Percentiles rank a stretch among this genome's conserved stretches.
phyloP scores from a whole-genome alignment of 768 basidiomycete species.

The Boletellus ananas region DNA sequence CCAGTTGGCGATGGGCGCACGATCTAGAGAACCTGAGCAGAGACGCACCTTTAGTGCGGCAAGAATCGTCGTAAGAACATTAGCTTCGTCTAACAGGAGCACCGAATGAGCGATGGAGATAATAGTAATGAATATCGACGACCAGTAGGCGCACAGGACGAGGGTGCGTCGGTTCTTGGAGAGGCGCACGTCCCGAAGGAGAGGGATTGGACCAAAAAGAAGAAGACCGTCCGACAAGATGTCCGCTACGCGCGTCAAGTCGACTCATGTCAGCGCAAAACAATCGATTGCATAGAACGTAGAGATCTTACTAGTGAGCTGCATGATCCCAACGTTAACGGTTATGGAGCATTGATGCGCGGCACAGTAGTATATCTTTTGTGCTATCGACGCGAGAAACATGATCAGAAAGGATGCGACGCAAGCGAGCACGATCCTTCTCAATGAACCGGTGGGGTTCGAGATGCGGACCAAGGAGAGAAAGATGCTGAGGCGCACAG shows the following conservation, averaged over 20 bases:
- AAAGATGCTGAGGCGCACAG: constrained; percentile 7
- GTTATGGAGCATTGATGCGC: not conserved
- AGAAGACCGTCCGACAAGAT: not conserved
- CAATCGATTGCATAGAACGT: not conserved
- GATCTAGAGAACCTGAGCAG: not conserved
- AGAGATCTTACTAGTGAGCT: constrained; percentile 4
- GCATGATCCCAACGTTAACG: not conserved
- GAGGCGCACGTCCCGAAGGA: constrained; percentile 5
- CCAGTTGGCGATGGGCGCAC: not conserved
- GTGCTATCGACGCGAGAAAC: not conserved
- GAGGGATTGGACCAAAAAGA: not conserved
- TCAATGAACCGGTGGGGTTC: not conserved
- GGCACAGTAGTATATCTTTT: constrained; percentile 3
- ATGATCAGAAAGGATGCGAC: not conserved
- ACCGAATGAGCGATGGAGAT: constrained; percentile 6
- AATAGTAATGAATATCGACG: constrained; percentile 5
- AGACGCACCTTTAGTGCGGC: constrained; percentile 5
- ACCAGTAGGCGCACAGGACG: constrained; percentile 4
- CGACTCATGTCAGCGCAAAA: not conserved
- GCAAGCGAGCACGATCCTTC: not conserved
- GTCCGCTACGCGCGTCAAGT: not conserved
- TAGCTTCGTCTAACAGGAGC: not conserved
- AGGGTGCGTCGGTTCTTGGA: constrained; percentile 5
- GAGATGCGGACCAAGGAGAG: constrained; percentile 10
- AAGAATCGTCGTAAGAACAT: not conserved